phyloP scores from a whole-genome alignment of 2,329 filamentous ascomycete species.

The Botryosphaeria dothidea region DNA sequence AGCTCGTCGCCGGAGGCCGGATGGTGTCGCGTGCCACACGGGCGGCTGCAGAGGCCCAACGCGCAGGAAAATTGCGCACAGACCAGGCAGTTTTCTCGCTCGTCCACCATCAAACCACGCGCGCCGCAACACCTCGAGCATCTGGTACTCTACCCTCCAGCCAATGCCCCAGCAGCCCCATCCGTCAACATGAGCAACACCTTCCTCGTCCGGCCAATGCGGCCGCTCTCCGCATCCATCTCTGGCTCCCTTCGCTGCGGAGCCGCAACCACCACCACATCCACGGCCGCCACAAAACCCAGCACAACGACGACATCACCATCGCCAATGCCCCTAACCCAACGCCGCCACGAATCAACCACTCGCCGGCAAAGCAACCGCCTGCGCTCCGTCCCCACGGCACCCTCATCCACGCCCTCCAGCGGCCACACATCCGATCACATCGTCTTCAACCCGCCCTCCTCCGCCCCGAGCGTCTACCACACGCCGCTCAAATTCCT shows the following conservation, averaged over 20 bases:
- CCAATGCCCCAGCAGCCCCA: constrained; percentile 7
- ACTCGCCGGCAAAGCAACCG: constrained; percentile 8
- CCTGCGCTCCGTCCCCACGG: constrained; percentile 1
- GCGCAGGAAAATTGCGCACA: neutral
- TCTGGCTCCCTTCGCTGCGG: neutral
- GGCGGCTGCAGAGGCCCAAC: neutral
- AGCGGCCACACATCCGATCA: constrained; percentile 44
- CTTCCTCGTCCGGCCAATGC: constrained; percentile 12
- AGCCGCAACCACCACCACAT: neutral
- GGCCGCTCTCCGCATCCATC: constrained; percentile 17
- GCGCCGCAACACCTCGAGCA: constrained; percentile 1
- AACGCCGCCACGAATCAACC: constrained; percentile 14
- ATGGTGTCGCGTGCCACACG: constrained; percentile 2
- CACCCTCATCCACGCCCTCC: constrained; percentile 1
- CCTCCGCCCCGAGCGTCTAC: constrained; percentile 62
- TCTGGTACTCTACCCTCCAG: neutral
- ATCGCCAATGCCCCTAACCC: neutral
- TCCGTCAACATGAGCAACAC: constrained; percentile 17
- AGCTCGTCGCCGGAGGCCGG: neutral
- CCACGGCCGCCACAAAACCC: constrained; percentile 2
- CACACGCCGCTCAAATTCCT: constrained; percentile 67
- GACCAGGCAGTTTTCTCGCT: constrained; percentile 11
- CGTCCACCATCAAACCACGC: neutral
- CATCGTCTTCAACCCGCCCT: constrained; percentile 68
- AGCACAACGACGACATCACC: neutral